A percentile compares a stretch with the other conserved stretches of the same genome.
phyloP scores from a whole-genome alignment of 805 yeast species.

The Saccharomycopsis schoenii region DNA sequence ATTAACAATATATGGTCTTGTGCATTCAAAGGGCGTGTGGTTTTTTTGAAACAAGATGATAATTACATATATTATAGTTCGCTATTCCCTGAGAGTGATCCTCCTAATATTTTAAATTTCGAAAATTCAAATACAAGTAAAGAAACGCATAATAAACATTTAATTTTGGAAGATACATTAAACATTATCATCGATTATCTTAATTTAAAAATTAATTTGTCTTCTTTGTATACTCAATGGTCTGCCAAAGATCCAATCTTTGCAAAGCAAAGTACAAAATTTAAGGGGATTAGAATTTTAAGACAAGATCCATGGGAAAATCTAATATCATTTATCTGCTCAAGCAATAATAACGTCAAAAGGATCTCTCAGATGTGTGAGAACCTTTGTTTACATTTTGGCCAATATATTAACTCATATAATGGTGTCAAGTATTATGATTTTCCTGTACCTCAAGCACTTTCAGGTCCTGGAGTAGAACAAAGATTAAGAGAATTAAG shows the following conservation, averaged over 20 bases:
- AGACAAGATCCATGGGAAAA: conserved; percentile 98
- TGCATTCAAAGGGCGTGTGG: conserved; percentile 46
- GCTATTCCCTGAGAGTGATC: conserved; percentile 23
- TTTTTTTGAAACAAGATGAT: conserved; percentile 55
- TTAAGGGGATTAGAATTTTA: conserved; percentile 71
- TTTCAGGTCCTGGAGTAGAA: conserved; percentile 37
- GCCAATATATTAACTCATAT: conserved; percentile 43
- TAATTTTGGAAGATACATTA: conserved; percentile 26
- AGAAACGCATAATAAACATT: background rate
- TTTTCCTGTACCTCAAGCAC: conserved; percentile 59
- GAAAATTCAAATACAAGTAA: conserved; percentile 2
- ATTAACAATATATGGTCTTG: conserved; percentile 58
- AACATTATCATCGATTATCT: conserved; percentile 58
- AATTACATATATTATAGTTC: conserved; percentile 42
- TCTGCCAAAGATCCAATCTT: conserved; percentile 41
- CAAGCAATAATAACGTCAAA: conserved; percentile 92
- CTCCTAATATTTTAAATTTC: background rate
- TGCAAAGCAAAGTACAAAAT: conserved; percentile 27
- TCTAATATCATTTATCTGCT: conserved; percentile 80
- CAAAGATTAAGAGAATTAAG: conserved; percentile 33
- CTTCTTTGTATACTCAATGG: conserved; percentile 55
- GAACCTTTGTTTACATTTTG: conserved; percentile 59
- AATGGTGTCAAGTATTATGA: conserved; percentile 51
- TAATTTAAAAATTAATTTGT: conserved; percentile 48
- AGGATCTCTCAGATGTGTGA: conserved; percentile 92